phyloP scores from a whole-genome alignment of 2,329 filamentous ascomycete genomes.

The Dothistroma septosporum region DNA sequence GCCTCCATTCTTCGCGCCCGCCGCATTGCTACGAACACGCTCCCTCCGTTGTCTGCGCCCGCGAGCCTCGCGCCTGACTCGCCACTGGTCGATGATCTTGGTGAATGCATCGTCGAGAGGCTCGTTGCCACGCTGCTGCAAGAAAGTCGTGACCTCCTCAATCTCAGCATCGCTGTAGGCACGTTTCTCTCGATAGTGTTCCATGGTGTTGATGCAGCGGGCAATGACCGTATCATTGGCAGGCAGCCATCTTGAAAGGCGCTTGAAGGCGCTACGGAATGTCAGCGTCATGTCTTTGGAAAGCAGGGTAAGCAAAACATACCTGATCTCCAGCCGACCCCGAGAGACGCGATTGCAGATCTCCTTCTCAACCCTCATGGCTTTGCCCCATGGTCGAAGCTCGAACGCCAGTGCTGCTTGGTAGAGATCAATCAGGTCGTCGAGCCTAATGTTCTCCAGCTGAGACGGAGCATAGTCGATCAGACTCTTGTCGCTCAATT shows the following conservation, averaged over 20 bases:
- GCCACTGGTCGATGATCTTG: not conserved
- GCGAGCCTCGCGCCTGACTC: not conserved
- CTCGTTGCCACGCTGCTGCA: slow-evolving; percentile 1
- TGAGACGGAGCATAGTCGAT: slow-evolving; percentile 10
- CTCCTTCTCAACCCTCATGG: slow-evolving; percentile 6
- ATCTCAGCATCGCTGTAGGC: slow-evolving; percentile 2
- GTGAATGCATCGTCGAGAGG: not conserved
- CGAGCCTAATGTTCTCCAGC: slow-evolving; percentile 6
- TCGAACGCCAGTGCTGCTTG: slow-evolving; percentile 14
- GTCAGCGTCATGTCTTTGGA: not conserved
- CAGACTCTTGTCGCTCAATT: slow-evolving; percentile 6
- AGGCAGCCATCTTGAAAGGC: slow-evolving; percentile 10
- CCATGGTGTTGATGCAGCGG: slow-evolving; percentile 17
- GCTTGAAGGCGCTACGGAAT: not conserved
- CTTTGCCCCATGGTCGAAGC: slow-evolving; percentile 15
- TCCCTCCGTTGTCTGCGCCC: not conserved
- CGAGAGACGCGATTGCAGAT: slow-evolving; percentile 13
- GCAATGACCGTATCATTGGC: slow-evolving; percentile 13
- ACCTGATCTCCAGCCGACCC: not conserved
- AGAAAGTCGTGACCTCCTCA: slow-evolving; percentile 1
- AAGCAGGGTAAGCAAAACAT: not conserved
- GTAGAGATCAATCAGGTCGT: slow-evolving; percentile 19
- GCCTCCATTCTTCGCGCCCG: not conserved
- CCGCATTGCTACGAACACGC: not conserved
- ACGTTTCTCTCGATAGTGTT: slow-evolving; percentile 1